phyloP scores from a whole-genome alignment of 345 rosid genomes.

The Citrus hindsii region DNA sequence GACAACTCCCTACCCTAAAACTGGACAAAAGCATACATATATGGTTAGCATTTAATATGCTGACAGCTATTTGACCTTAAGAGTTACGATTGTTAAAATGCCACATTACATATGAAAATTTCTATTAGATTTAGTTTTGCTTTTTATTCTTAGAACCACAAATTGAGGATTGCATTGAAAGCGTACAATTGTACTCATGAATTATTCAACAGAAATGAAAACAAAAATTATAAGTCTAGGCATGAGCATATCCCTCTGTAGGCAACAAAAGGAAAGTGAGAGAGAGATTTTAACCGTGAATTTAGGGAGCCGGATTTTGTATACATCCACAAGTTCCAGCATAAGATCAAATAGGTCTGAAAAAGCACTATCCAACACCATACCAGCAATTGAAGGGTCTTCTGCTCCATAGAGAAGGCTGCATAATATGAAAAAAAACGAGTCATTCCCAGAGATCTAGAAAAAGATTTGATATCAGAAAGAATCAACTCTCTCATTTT shows the following conservation, averaged over 20 bases:
- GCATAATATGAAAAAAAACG: constrained; percentile 25
- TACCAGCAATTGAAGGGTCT: constrained; percentile 96
- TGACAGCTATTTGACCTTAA: background rate
- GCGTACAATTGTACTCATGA: background rate
- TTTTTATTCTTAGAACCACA: background rate
- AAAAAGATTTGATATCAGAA: background rate
- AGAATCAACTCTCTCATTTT: background rate
- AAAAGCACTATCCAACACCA: constrained; percentile 97
- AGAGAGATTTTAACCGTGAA: constrained; percentile 61
- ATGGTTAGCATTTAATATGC: background rate
- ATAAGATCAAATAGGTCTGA: constrained; percentile 91
- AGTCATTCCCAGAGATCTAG: background rate
- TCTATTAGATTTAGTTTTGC: background rate
- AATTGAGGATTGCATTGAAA: background rate
- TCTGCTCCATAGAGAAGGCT: constrained; percentile 97
- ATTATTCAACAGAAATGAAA: background rate
- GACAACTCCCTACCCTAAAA: background rate
- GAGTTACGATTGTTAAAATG: background rate
- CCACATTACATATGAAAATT: background rate
- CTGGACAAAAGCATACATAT: background rate
- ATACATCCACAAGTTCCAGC: constrained; percentile 96
- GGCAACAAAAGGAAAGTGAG: background rate
- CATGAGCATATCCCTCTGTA: background rate
- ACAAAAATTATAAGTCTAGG: background rate
- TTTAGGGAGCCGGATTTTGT: constrained; percentile 89